Evolutionary conservation across 2,329 filamentous ascomycete genomes (phyloP), one percentile per base, ranked within the genome.

Genomic region (Pyrenophora graminea): DNA sequence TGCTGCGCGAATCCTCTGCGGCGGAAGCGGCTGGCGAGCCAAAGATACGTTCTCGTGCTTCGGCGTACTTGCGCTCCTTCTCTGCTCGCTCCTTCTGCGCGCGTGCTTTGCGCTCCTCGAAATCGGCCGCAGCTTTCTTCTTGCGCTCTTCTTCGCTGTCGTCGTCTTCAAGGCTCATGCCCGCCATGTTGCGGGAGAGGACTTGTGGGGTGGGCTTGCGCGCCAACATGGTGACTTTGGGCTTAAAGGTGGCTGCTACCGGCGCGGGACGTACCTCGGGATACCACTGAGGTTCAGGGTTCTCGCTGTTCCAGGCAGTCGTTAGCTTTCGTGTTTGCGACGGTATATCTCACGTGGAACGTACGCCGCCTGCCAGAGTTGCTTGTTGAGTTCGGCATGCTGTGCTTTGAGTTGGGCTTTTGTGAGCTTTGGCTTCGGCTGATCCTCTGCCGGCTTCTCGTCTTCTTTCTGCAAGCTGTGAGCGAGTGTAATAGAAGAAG

Each of bases 351-450:
- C 27, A 12, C n/a, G 23, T 23, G 21, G 25, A 18, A 65, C 84
- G 49, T 84, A 94, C 88, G 92, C 93, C 67, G 91, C 87, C 67
- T 94, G 85, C 93, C 93, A 97, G 48, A 97, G 76, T 72, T 89
- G 88, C 65, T 87, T 85, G 71, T 97, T 96, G 45, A 87, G 82
- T 71, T 96, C 91, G 23, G 83, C 85, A 71, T 97, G 93, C 69
- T 87, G 84, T 10, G 89, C 90, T 56, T 89, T 80, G 36, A 88
- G 85, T 74, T 97, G 88, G 3, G 89, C 85, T 68, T 89, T 91
- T 59, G 84, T 86, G 53, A 91, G 71, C 61, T 83, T 85, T 31
- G 67, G 63, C 45, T 62, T 58, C 48, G 64, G 76, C 55, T 74
- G 71, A 62, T 75, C 57, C 33, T 59, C 58, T 13, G 60, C 69